Evolutionary conservation across 495 filamentous ascomycete species (phyloP).

Genomic region (Aspergillus sclerotioniger): DNA sequence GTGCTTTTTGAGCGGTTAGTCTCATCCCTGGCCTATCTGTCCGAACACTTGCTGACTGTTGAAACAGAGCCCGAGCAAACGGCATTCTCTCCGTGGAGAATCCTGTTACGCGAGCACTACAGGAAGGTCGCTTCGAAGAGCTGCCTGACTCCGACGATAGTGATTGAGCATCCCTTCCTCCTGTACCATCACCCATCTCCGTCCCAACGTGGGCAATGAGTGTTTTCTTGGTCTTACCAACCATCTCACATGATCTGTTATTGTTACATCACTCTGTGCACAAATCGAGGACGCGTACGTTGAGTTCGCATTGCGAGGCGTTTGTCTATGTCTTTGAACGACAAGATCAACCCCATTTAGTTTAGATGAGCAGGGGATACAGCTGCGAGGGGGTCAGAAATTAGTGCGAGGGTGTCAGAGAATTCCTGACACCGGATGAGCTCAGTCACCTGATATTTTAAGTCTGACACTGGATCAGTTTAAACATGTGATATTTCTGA

Average conservation of each 20-base stretch:
- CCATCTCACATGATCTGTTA: not conserved
- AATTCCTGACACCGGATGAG: no score
- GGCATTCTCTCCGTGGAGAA: conserved; percentile 84
- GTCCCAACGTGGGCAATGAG: not conserved
- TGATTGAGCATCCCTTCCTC: conserved; percentile 25
- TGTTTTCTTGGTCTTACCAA: not conserved
- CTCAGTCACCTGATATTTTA: no score
- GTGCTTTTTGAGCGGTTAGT: conserved; percentile 88
- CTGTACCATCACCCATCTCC: not conserved
- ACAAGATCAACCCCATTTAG: no score
- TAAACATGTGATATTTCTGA: no score
- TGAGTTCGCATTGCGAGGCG: not conserved
- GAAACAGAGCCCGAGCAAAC: conserved; percentile 70
- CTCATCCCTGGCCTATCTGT: not conserved
- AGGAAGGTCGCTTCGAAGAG: conserved; percentile 80
- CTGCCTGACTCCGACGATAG: conserved; percentile 45
- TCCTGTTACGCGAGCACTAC: conserved; percentile 72
- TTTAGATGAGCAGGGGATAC: no score
- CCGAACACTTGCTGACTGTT: not conserved
- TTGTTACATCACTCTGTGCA: not conserved
- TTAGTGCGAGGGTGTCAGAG: no score
- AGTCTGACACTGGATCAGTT: no score
- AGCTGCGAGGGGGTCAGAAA: no score
- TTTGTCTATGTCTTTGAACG: no score
- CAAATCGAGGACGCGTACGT: not conserved